A percentile compares a stretch with the other conserved stretches of the same genome.
Conservation (phyloP, 768 basidiomycete genomes). For the Hygrophorus pudorinus region DNA sequence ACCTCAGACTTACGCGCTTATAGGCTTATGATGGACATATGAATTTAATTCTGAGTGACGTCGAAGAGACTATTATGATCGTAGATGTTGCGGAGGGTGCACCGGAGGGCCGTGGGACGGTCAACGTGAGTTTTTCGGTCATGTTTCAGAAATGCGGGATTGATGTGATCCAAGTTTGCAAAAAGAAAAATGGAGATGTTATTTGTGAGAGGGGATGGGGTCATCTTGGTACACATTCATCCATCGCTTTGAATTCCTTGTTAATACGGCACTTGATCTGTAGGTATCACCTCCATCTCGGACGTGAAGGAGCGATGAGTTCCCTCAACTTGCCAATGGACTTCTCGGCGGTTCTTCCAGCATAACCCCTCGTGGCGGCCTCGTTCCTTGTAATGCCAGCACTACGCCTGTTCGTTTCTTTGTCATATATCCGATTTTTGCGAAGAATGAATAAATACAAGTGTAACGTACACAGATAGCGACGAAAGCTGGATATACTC, state of each 20-base stretch:
- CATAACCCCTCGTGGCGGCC: conserved; percentile 8
- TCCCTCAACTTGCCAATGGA: conserved; percentile 20
- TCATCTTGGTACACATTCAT: conserved; percentile 65
- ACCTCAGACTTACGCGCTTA: conserved; percentile 8
- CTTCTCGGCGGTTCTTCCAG: conserved; percentile 18
- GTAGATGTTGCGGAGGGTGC: conserved; percentile 77
- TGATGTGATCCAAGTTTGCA: conserved; percentile 48
- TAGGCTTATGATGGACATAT: conserved; percentile 99
- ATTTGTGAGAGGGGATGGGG: conserved; percentile 94
- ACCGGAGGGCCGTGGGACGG: conserved; percentile 44
- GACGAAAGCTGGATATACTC: not conserved
- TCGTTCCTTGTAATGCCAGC: conserved; percentile 10
- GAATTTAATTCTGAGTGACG: conserved; percentile 97
- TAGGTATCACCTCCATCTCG: conserved; percentile 79
- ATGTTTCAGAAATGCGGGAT: not conserved
- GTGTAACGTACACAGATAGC: conserved; percentile 8
- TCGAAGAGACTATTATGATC: conserved; percentile 94
- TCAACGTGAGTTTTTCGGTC: conserved; percentile 40
- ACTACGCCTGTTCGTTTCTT: not conserved
- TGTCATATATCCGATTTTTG: not conserved
- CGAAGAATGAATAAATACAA: conserved; percentile 2
- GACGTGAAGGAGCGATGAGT: conserved; percentile 29
- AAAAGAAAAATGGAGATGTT: conserved; percentile 97
- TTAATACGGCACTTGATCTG: conserved; percentile 3
- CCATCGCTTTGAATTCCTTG: conserved; percentile 6